phyloP scores from a whole-genome alignment of 768 basidiomycete species.

The Basidioascus undulatus region DNA sequence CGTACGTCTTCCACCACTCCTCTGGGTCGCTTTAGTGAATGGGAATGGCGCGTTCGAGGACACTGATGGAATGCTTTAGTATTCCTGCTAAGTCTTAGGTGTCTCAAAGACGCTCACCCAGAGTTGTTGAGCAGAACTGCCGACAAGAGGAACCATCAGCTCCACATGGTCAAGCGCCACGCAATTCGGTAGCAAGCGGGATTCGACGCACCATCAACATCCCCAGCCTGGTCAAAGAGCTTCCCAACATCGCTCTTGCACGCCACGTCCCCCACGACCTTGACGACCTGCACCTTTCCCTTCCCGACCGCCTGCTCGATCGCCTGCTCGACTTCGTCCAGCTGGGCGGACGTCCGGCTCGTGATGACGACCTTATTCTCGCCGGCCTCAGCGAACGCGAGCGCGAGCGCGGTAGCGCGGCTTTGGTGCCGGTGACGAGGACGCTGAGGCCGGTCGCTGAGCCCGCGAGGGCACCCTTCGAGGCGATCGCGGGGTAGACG shows the following conservation, averaged over 20 bases:
- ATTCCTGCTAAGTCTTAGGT: too few relatives aligned
- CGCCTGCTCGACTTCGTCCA: background rate
- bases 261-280: background rate
- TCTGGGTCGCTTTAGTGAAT: background rate
- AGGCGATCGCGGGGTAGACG: background rate
- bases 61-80: too few relatives aligned
- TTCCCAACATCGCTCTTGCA: background rate
- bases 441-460: background rate
- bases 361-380: constrained; percentile 3
- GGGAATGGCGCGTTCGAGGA: constrained; percentile 1
- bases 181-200: background rate
- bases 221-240: constrained; percentile 2
- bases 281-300: background rate
- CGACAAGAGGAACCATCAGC: too few relatives aligned
- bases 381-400: constrained; percentile 4
- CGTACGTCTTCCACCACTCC: constrained; percentile 1
- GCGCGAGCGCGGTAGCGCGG: background rate
- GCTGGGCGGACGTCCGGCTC: background rate
- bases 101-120: too few relatives aligned
- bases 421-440: constrained; percentile 4
- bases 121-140: constrained; percentile 6
- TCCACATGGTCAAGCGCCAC: background rate
- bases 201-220: constrained; percentile 2
- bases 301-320: too few relatives aligned
- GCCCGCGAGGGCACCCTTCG: background rate